phyloP scores from a whole-genome alignment of 345 rosid species.

The Microthlaspi erraticum region DNA sequence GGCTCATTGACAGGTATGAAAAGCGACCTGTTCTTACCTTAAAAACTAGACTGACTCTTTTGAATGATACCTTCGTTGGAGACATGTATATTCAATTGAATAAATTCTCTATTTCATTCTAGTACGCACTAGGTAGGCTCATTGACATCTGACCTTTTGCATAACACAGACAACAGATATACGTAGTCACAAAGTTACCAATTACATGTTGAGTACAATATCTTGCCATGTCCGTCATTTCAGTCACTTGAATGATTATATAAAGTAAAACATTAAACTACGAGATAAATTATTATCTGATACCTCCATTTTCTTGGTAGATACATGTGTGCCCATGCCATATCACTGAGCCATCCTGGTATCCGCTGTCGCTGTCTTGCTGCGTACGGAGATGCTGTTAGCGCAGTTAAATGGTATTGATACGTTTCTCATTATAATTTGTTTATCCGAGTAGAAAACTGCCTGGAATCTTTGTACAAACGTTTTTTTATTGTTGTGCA shows the following conservation, averaged over 20 bases:
- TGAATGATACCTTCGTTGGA: neutral
- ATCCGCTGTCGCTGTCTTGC: constrained; percentile 98
- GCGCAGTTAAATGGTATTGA: constrained; percentile 94
- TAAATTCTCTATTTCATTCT: constrained; percentile 17
- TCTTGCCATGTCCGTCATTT: constrained; percentile 23
- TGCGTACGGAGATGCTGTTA: constrained; percentile 97
- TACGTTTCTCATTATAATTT: constrained; percentile 24
- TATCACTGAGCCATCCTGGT: constrained; percentile 96
- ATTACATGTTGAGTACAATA: constrained; percentile 11
- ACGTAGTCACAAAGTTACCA: constrained; percentile 16
- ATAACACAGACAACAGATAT: neutral
- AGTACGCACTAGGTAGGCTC: constrained; percentile 17
- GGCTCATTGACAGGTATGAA: constrained; percentile 94
- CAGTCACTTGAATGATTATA: constrained; percentile 19
- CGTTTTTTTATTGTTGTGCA: constrained; percentile 43
- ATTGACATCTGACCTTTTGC: constrained; percentile 16
- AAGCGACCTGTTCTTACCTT: constrained; percentile 26
- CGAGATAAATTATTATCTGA: constrained; percentile 26
- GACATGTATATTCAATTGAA: constrained; percentile 5
- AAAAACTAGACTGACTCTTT: constrained; percentile 6
- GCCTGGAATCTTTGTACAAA: constrained; percentile 25
- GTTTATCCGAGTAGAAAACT: constrained; percentile 9
- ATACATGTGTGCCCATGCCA: constrained; percentile 98
- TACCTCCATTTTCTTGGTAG: constrained; percentile 47
- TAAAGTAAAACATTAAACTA: neutral